Conservation (phyloP, 495 filamentous ascomycete species). For the Evansstolkia leycettana region DNA sequence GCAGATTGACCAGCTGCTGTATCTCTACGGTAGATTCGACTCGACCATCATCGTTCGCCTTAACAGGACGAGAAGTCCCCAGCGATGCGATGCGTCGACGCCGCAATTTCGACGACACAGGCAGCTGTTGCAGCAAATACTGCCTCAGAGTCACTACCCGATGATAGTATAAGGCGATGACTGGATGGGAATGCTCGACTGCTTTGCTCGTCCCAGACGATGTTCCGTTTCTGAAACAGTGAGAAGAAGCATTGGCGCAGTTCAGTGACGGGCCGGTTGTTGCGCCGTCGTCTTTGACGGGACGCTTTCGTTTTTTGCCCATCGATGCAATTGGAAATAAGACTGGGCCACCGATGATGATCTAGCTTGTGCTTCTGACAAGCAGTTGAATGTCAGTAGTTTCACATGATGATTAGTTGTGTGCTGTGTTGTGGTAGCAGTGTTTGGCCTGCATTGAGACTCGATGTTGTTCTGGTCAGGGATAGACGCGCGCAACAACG, state of each 20-base stretch:
- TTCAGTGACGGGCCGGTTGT: constrained; percentile 10
- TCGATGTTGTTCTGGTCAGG: too few relatives aligned
- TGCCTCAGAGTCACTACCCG: constrained; percentile 55
- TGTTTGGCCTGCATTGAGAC: too few relatives aligned
- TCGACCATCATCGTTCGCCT: background rate
- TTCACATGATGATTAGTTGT: too few relatives aligned
- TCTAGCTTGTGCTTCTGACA: background rate
- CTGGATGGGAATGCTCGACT: constrained; percentile 36
- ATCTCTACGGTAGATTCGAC: background rate
- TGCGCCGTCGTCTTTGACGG: constrained; percentile 16
- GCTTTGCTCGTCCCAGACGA: constrained; percentile 6
- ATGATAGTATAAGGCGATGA: constrained; percentile 66
- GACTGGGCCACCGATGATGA: background rate
- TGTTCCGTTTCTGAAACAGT: constrained; percentile 8
- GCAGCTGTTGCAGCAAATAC: constrained; percentile 48
- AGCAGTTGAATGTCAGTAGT: background rate
- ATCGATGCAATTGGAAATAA: constrained; percentile 8
- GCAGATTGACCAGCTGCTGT: constrained; percentile 35
- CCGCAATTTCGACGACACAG: constrained; percentile 36
- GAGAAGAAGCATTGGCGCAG: constrained; percentile 8
- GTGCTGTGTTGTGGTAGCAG: too few relatives aligned
- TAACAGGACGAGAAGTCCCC: background rate
- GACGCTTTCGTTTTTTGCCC: constrained; percentile 34
- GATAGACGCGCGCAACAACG: too few relatives aligned
- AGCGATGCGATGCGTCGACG: constrained; percentile 35